phyloP scores from a whole-genome alignment of 2,329 filamentous ascomycete species.

The Trichothecium roseum region DNA sequence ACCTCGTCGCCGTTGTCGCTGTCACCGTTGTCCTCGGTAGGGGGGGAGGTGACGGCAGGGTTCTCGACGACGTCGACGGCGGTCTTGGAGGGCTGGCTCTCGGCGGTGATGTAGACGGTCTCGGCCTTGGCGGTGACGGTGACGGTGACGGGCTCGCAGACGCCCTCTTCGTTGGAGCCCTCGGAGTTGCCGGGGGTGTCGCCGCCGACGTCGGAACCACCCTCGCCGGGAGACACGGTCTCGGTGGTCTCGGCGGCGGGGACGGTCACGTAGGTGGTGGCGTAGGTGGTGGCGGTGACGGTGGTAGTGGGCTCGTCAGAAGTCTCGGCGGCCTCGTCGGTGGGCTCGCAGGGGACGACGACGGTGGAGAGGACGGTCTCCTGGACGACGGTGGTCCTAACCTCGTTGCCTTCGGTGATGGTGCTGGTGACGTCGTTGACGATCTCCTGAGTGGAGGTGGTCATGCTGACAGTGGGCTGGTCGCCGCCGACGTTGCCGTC shows the following conservation, averaged over 20 bases:
- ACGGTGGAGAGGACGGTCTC: slow-evolving; percentile 18
- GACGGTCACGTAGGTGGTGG: slow-evolving; percentile 12
- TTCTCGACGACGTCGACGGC: slow-evolving; percentile 5
- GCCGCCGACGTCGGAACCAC: slow-evolving; percentile 1
- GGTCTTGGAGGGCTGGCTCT: slow-evolving; percentile 13
- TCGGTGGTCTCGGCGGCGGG: slow-evolving; percentile 8
- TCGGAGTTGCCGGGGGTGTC: slow-evolving; percentile 6
- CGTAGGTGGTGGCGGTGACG: slow-evolving; percentile 13
- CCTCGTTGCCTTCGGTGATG: slow-evolving; percentile 21
- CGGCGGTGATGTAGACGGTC: slow-evolving; percentile 25
- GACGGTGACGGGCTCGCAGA: slow-evolving; percentile 11
- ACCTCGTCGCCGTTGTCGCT: slow-evolving; percentile 6
- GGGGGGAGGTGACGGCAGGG: slow-evolving; percentile 2
- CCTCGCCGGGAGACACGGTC: slow-evolving; percentile 9
- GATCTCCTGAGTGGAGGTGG: slow-evolving; percentile 14
- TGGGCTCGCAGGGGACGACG: slow-evolving; percentile 13
- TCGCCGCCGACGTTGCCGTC: slow-evolving; percentile 5
- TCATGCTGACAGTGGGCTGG: slow-evolving; percentile 2
- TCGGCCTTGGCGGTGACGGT: slow-evolving; percentile 20
- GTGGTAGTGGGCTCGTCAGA: slow-evolving; percentile 21
- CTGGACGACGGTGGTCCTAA: slow-evolving; percentile 33
- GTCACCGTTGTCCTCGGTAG: slow-evolving; percentile 4
- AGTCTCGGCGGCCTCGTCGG: slow-evolving; percentile 5
- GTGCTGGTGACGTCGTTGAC: slow-evolving; percentile 22
- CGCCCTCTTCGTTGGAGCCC: slow-evolving; percentile 6